These are phyloP conservation scores for Blastosporella zonata DNA, from an alignment of 1,284 basidiomycete genomes.

Conservation along the genomic window DNA sequence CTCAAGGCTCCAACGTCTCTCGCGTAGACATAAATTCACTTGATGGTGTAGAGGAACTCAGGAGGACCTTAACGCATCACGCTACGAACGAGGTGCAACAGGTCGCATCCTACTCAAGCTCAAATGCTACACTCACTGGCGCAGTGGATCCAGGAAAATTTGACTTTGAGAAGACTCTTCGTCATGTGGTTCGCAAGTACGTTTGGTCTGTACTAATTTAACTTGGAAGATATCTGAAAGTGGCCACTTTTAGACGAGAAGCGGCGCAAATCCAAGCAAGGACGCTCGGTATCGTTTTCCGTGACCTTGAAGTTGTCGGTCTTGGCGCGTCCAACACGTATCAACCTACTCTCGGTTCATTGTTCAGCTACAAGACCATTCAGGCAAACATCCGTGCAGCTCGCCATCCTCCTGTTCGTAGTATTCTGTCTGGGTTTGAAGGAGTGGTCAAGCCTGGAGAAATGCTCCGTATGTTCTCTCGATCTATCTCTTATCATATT, in stretches of 20 bases:
- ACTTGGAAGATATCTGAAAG: not conserved
- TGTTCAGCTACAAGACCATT: slow-evolving; percentile 32
- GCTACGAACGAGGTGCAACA: not conserved
- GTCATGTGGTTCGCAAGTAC: slow-evolving; percentile 24
- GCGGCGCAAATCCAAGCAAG: slow-evolving; percentile 40
- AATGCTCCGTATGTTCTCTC: slow-evolving; percentile 42
- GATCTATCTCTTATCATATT: not conserved
- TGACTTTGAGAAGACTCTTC: slow-evolving; percentile 28
- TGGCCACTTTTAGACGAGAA: slow-evolving; percentile 12
- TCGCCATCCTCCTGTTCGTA: slow-evolving; percentile 37
- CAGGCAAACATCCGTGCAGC: slow-evolving; percentile 27
- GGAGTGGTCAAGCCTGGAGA: slow-evolving; percentile 48
- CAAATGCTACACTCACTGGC: slow-evolving; percentile 10
- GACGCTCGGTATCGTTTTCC: slow-evolving; percentile 49
- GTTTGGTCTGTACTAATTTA: slow-evolving; percentile 1
- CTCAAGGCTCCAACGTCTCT: slow-evolving; percentile 1
- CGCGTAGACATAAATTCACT: slow-evolving; percentile 13
- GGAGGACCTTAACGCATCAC: slow-evolving; percentile 3
- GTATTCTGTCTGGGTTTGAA: slow-evolving; percentile 43
- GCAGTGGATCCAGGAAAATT: slow-evolving; percentile 20
- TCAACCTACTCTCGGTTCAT: slow-evolving; percentile 41
- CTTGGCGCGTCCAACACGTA: slow-evolving; percentile 40
- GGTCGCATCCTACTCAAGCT: slow-evolving; percentile 8
- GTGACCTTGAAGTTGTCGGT: slow-evolving; percentile 47
- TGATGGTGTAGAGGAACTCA: slow-evolving; percentile 16